phyloP scores from a whole-genome alignment of 2,329 filamentous ascomycete species.

The Penicillium sp. region DNA sequence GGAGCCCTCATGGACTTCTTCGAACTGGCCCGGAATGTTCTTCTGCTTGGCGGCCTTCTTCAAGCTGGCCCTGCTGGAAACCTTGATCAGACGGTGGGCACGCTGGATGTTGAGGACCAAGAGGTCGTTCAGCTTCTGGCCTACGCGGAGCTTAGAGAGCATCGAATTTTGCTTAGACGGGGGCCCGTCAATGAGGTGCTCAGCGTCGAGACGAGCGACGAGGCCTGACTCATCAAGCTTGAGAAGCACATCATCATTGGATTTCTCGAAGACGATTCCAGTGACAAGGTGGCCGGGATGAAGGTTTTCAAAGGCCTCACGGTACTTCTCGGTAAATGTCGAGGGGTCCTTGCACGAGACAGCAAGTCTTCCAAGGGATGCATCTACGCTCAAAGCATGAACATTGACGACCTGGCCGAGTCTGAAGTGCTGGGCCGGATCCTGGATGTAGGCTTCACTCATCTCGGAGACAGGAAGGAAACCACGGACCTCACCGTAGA shows the following conservation, averaged over 20 bases:
- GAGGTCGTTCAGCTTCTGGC: conserved; percentile 78
- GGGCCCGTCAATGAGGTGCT: conserved; percentile 83
- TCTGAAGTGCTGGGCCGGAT: conserved; percentile 85
- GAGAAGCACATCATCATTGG: conserved; percentile 70
- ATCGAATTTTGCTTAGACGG: conserved; percentile 72
- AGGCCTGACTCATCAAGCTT: conserved; percentile 72
- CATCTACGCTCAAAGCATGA: conserved; percentile 77
- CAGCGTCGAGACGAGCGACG: conserved; percentile 72
- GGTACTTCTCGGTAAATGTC: conserved; percentile 74
- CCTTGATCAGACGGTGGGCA: conserved; percentile 68
- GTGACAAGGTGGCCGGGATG: conserved; percentile 71
- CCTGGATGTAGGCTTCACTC: conserved; percentile 93
- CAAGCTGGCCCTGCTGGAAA: conserved; percentile 81
- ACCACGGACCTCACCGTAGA: conserved; percentile 78
- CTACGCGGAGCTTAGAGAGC: conserved; percentile 77
- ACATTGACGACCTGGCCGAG: conserved; percentile 88
- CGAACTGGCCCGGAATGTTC: conserved; percentile 68
- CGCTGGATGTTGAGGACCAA: conserved; percentile 83
- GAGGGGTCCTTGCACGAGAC: conserved; percentile 92
- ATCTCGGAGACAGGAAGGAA: conserved; percentile 94
- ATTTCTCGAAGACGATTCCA: conserved; percentile 78
- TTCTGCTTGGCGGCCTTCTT: conserved; percentile 70
- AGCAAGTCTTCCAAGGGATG: conserved; percentile 67
- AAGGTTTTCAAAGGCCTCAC: conserved; percentile 68
- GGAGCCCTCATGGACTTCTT: conserved; percentile 67